Conservation (phyloP, 208 protist species). For the Crithidia bombi region DNA sequence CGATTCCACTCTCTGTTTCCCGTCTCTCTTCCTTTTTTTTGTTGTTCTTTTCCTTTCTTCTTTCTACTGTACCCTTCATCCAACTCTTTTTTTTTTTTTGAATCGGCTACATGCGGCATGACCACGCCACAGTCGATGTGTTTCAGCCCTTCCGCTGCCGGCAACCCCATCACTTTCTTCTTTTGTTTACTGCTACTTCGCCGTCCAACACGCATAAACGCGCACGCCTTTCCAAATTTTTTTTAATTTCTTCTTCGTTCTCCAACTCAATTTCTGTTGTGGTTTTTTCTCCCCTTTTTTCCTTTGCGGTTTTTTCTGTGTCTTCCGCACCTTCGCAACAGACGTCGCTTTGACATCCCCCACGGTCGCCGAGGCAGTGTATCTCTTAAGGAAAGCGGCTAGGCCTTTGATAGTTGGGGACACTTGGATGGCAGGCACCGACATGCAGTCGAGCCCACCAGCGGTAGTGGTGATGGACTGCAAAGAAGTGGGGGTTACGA, state of each 20-base stretch:
- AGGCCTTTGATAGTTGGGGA: not conserved
- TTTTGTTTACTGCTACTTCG: no score
- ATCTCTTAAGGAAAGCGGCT: not conserved
- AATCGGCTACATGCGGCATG: no score
- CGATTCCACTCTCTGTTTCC: not conserved
- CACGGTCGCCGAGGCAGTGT: not conserved
- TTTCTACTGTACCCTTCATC: no score
- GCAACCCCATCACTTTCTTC: no score
- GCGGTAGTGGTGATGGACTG: slow-evolving; percentile 24
- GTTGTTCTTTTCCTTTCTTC: not conserved
- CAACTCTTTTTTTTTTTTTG: slow-evolving; percentile 1
- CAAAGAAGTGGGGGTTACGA: slow-evolving; percentile 42
- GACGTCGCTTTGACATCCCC: not conserved
- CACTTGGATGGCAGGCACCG: slow-evolving; percentile 2
- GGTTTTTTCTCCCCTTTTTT: not conserved
- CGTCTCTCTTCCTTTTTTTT: not conserved
- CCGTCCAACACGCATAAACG: no score
- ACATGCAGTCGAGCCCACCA: slow-evolving; percentile 7
- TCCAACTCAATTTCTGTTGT: not conserved
- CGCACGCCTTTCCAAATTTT: not conserved
- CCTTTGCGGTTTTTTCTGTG: not conserved
- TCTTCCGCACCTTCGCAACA: not conserved
- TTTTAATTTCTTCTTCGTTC: not conserved
- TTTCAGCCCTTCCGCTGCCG: no score
- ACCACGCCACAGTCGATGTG: no score